Base-by-base conservation (phyloP, 352 stramenopile genomes). In the Globisporangium carolinianum region DNA sequence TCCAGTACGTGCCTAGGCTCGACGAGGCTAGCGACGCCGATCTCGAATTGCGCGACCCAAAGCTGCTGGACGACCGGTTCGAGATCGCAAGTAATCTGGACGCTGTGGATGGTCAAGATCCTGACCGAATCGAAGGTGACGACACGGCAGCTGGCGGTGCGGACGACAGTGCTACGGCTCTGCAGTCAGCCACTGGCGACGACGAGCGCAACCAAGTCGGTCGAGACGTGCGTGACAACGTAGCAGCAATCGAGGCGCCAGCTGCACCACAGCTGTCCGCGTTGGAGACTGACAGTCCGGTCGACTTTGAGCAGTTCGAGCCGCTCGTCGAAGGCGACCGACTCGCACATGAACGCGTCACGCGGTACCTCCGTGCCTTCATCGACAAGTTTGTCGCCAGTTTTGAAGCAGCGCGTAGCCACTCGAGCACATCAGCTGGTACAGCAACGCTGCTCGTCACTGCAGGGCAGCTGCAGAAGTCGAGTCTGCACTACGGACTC, bases 401-500 rank as follows among this genome's bases (percentile, higher is more conserved):
- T n/a, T 63, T 63, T 41, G 58, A 54, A 45, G 35, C 39, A 0
- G 51, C 58, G 12, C 42, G 12, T 35, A 11, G 43, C 4, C 47
- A 43, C 50, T 37, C 47, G 37, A 15, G 42, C 15, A 2, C 46
- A 18, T 42, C n/a, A 9, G 4, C 3, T 10, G 1, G 38, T 3
- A 32, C 24, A 24, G 18, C 36, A n/a, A 43, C 11, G 8, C n/a
- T 24, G 1, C 35, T 65, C 17, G 56, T 60, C 36, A 48, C 60
- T 24, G 12, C 36, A 6, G 60, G 60, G 5, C 60, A 65, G 14
- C 32, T 65, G 8, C 15, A 51, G 10, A 57, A 47, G 41, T 45
- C 53, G 11, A 39, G 60, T 43, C 47, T 57, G 10, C 41, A 65
- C 15, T 65, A 65, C 35, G 51, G 54, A 18, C 47, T 65, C 41